Conservation (phyloP, 2,329 filamentous ascomycete species). For the Orbilia quercus region DNA sequence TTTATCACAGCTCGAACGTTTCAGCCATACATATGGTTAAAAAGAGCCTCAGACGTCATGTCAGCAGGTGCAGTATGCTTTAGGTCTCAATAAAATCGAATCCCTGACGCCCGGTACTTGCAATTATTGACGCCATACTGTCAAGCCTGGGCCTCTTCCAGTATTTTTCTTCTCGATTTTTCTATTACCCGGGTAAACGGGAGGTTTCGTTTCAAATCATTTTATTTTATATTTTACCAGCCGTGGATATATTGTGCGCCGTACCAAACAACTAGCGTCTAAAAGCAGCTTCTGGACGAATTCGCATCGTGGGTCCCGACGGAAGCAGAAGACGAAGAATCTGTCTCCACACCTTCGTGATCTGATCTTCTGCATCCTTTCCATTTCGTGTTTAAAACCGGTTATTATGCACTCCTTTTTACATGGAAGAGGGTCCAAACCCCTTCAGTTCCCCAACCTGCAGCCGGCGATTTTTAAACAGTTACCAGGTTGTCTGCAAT, state of each 20-base stretch:
- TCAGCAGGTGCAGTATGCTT: slow-evolving; percentile 49
- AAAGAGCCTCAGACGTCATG: slow-evolving; percentile 56
- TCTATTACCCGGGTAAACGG: slow-evolving; percentile 46
- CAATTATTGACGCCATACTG: slow-evolving; percentile 23
- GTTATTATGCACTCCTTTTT: slow-evolving; percentile 44
- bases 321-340: slow-evolving; percentile 14
- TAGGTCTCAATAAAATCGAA: slow-evolving; percentile 10
- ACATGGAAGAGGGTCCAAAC: slow-evolving; percentile 19
- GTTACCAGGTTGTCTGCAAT: slow-evolving; percentile 35
- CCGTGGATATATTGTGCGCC: slow-evolving; percentile 36
- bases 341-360: slow-evolving; percentile 43
- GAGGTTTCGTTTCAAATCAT: slow-evolving; percentile 37
- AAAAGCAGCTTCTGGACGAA: not conserved
- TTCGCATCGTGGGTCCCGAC: slow-evolving; percentile 21
- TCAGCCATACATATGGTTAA: slow-evolving; percentile 55
- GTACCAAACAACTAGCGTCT: slow-evolving; percentile 44
- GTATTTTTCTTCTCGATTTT: too few species aligned
- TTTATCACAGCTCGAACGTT: slow-evolving; percentile 42
- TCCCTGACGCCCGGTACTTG: slow-evolving; percentile 21
- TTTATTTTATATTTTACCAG: slow-evolving; percentile 56
- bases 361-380: slow-evolving; percentile 42
- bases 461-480: slow-evolving; percentile 51
- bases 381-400: slow-evolving; percentile 54
- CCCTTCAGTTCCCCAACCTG: slow-evolving; percentile 38
- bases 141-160: too few species aligned